Base-by-base conservation (phyloP, 345 rosid genomes). In the Xanthoceras sorbifolium region DNA sequence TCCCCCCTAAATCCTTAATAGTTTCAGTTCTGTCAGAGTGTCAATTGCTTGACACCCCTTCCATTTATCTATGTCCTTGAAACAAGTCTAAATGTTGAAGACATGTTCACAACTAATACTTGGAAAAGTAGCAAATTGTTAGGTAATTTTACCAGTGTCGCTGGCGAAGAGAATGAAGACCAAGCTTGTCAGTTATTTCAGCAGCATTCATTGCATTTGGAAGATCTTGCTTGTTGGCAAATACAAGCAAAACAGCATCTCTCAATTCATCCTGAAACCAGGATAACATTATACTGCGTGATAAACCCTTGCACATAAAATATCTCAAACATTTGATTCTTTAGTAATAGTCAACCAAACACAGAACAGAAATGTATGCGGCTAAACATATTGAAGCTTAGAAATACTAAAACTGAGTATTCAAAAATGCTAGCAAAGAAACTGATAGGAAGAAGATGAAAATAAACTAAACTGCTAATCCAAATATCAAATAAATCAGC, bases 181-280 rank as follows among this genome's bases (percentile, higher is more conserved):
- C 97, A 79, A 93, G 98, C 89, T 92, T 93, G 79, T 93, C 97
- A 74, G 97, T 92, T 80, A 93, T 93, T 77, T 93, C 97, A 31
- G 97, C 97, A 71, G 98, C 97, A 82, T 93, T 92, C 98, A 93
- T 93, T 75, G 98, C 98, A 76, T 92, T 92, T 10, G 93, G 97
- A 86, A 94, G 97, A 87, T 93, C 98, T 83, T 92, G 94, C 75
- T 92, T 93, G 92, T 94, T 92, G 18, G 98, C 95, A 82, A 92
- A 92, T 64, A 94, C 98, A 63, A 94, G 95, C 81, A 94, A 85
- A 70, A 92, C 94, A 75, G 94, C 97, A 80, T 90, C 95, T 75
- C 95, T 88, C 81, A 94, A 78, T 82, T 92, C 97, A 86, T 94
- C 97, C 93, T 90, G 81, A 52, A 48, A 83, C 17, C 25, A 64